phyloP scores from a whole-genome alignment of 306 rosid species.

The Dryas alaskensis region DNA sequence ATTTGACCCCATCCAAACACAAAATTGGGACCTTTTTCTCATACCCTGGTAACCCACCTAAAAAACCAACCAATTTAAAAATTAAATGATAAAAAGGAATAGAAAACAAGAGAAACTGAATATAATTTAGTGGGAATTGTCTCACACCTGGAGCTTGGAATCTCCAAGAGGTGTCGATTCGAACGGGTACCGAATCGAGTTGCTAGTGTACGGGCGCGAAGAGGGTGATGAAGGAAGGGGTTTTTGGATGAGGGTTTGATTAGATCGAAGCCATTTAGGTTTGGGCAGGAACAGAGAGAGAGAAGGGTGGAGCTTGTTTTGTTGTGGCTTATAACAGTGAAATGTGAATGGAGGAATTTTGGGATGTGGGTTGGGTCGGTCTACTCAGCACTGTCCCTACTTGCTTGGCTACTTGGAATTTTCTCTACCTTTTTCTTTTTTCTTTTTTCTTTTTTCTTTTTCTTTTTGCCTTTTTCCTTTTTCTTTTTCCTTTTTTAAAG shows the following conservation, averaged over 20 bases:
- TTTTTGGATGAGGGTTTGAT: not conserved
- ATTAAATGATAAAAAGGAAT: not conserved
- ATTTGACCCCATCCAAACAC: not conserved
- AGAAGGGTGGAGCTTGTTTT: not conserved
- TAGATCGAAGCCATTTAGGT: constrained; percentile 27
- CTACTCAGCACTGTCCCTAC: constrained; percentile 29
- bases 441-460: not conserved
- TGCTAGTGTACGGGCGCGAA: not conserved
- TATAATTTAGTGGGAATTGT: not conserved
- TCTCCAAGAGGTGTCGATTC: constrained; percentile 20
- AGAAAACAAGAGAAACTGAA: not conserved
- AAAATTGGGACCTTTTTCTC: constrained; percentile 17
- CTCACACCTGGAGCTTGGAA: constrained; percentile 21
- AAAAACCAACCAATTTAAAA: not conserved
- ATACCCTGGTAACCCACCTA: not conserved
- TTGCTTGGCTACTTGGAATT: not conserved
- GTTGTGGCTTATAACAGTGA: not conserved
- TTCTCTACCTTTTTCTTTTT: not conserved
- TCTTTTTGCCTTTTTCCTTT: too few species aligned
- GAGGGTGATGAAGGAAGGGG: constrained; percentile 3
- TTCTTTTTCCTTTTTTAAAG: too few species aligned
- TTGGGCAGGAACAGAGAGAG: not conserved
- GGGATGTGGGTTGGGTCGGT: constrained; percentile 23
- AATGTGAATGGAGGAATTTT: not conserved
- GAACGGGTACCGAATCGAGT: constrained; percentile 3